Conservation (phyloP, 768 basidiomycete species). For the Rhizopogon vulgaris region DNA sequence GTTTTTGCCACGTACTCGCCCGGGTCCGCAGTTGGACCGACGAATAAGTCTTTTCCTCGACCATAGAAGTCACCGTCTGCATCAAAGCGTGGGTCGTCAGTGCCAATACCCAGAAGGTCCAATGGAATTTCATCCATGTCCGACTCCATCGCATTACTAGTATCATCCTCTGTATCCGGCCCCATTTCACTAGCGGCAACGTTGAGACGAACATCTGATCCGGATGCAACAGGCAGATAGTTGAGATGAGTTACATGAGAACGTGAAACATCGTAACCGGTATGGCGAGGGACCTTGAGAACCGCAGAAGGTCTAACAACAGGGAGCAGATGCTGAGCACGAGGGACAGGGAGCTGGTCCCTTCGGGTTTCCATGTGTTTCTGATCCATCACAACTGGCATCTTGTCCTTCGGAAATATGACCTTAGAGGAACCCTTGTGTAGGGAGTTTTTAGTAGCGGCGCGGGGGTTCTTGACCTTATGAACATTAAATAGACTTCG, state of each 20-base stretch:
- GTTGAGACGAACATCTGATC: conserved; percentile 9
- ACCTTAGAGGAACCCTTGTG: background rate
- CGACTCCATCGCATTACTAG: too few species aligned
- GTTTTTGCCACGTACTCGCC: conserved; percentile 38
- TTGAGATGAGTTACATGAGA: background rate
- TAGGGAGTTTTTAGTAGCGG: background rate
- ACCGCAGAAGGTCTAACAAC: background rate
- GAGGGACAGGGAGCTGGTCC: too few species aligned
- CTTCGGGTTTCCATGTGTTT: too few species aligned
- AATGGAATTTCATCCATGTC: background rate
- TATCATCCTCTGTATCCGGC: background rate
- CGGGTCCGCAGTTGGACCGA: conserved; percentile 39
- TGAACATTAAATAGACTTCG: background rate
- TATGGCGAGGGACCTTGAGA: background rate
- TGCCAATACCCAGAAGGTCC: too few species aligned
- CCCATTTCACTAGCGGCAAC: background rate
- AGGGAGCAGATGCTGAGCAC: too few species aligned
- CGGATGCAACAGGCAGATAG: conserved; percentile 8
- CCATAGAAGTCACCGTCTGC: conserved; percentile 43
- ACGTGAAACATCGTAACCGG: background rate
- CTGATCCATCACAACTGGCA: too few species aligned
- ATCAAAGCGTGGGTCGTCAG: conserved; percentile 29
- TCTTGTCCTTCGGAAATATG: background rate
- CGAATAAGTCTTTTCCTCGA: conserved; percentile 37
- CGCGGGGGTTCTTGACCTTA: background rate